Base-by-base conservation (phyloP, 257 asterid genomes). In the Nicotiana tomentosiformis region DNA sequence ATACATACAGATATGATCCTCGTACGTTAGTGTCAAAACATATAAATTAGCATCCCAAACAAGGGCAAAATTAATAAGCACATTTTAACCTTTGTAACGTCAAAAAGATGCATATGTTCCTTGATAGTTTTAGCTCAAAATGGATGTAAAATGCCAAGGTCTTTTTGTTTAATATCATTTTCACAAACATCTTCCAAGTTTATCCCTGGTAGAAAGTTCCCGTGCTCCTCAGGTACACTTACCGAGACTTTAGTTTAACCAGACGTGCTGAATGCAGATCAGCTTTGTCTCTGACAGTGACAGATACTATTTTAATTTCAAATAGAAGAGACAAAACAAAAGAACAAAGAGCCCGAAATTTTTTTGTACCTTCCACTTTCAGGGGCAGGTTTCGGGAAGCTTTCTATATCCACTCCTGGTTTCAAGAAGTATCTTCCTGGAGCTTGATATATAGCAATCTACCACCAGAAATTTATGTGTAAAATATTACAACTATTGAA, bases 351-450 rank as follows among this genome's bases (percentile, higher is more conserved):
- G 70, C 14, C 81, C 69, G 70, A 82, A 86, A 82, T 10, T 18
- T 66, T 18, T 65, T 77, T 85, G 82, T 64, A 96, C 99, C 98
- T 94, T 91, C 88, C 95, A 89, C 84, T 88, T 84, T 89, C 94
- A 70, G 87, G 80, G 20, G 92, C 86, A 81, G 83, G 90, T 90
- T 92, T 91, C 89, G 85, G 92, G 64, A 67, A 85, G 90, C 83
- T 81, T 82, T 89, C 97, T 79, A 82, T 88, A 82, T 94, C 97
- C 82, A 84, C 86, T 86, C 87, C 98, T 23, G 91, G 90, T 85
- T 93, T 96, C 85, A 96, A 81, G 88, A 90, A 80, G 87, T 96
- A 96, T 89, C 91, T 93, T 86, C 97, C 99, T 76, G 98, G 95
- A 80, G 97, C 90, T 89, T 89, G 93, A 78, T 78, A 91, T 85